Conservation (phyloP, 306 rosid species). For the Cucurbita maxima region DNA sequence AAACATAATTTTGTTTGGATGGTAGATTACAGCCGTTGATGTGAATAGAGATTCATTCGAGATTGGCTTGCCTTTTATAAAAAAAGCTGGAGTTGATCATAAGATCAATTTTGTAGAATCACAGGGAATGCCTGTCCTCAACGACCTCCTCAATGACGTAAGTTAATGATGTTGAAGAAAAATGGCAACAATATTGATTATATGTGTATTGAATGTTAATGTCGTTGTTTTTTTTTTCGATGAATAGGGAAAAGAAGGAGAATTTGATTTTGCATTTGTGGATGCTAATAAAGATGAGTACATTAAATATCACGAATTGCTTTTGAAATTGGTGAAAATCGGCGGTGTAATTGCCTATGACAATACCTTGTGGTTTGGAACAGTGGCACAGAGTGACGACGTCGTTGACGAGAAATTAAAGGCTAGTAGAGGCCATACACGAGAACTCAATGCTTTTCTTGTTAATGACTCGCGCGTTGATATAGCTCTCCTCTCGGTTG, state of each 20-base stretch:
- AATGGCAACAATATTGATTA: too few species aligned
- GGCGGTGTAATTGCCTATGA: constrained; percentile 48
- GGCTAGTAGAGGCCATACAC: not conserved
- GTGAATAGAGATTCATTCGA: constrained; percentile 24
- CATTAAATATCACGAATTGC: constrained; percentile 29
- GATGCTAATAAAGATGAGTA: constrained; percentile 32
- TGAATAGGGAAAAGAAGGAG: constrained; percentile 25
- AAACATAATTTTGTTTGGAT: not conserved
- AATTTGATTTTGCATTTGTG: constrained; percentile 42
- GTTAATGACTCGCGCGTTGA: not conserved
- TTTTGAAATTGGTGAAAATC: constrained; percentile 29
- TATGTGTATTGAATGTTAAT: too few species aligned
- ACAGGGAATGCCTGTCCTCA: constrained; percentile 19
- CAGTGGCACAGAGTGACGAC: constrained; percentile 13
- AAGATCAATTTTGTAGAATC: constrained; percentile 38
- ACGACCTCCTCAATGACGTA: constrained; percentile 23
- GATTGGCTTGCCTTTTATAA: constrained; percentile 34
- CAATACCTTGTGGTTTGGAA: constrained; percentile 47
- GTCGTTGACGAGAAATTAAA: not conserved
- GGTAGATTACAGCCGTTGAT: constrained; percentile 32
- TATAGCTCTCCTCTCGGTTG: not conserved
- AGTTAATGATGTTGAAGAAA: not conserved
- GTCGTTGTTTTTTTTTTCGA: too few species aligned
- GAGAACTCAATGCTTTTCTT: not conserved
- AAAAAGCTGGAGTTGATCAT: constrained; percentile 39